These are phyloP conservation scores for Flagelloscypha sp. DNA, from an alignment of 768 basidiomycete genomes.

Conservation along the genomic window DNA sequence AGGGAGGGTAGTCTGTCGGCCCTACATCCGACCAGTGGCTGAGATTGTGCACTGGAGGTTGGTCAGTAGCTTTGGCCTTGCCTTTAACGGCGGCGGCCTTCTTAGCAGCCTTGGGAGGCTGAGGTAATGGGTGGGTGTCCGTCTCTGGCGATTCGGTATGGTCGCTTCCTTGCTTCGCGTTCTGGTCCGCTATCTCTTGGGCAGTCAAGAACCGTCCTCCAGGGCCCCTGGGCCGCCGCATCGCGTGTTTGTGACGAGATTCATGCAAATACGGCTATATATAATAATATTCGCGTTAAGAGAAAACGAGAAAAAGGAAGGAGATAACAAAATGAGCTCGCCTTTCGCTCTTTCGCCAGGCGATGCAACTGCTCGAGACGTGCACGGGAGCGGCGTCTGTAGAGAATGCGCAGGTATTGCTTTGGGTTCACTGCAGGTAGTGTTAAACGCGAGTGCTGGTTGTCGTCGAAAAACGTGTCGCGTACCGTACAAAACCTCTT, in stretches of 20 bases:
- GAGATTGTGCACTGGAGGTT: slow-evolving; percentile 4
- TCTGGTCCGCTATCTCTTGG: slow-evolving; percentile 86
- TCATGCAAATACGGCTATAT: slow-evolving; percentile 93
- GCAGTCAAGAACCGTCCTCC: slow-evolving; percentile 97
- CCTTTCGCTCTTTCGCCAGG: slow-evolving; percentile 90
- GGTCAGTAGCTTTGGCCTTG: neutral
- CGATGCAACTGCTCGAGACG: slow-evolving; percentile 91
- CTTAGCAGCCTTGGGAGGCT: neutral
- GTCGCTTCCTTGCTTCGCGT: slow-evolving; percentile 28
- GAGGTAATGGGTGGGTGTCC: no score
- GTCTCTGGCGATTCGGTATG: no score
- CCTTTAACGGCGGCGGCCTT: neutral
- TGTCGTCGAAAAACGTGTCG: no score
- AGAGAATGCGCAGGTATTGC: slow-evolving; percentile 97
- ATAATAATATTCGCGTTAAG: slow-evolving; percentile 6
- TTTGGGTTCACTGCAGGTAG: slow-evolving; percentile 99
- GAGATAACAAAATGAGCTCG: slow-evolving; percentile 23
- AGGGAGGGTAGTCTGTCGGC: slow-evolving; percentile 5
- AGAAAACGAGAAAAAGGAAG: slow-evolving; percentile 3
- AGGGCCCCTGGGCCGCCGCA: slow-evolving; percentile 93
- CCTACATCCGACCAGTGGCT: slow-evolving; percentile 6
- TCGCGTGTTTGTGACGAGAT: slow-evolving; percentile 95
- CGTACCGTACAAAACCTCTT: no score
- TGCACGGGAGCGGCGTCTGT: slow-evolving; percentile 84
- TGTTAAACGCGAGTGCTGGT: no score